Evolutionary conservation across 345 rosid genomes (phyloP).

Genomic region (Bruguiera sexangula): DNA sequence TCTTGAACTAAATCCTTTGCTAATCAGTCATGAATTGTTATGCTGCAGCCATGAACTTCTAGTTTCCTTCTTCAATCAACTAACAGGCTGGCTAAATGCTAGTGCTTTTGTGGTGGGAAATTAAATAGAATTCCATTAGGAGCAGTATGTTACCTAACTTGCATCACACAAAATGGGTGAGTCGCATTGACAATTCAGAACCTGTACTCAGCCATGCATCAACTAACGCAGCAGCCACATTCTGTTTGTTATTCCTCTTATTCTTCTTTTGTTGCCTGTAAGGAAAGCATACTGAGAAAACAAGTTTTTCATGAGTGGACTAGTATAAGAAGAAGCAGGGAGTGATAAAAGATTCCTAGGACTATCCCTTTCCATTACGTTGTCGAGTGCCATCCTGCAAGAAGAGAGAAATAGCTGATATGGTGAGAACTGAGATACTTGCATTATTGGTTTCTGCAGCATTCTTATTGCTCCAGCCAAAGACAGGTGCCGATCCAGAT

Average conservation of each 20-base stretch:
- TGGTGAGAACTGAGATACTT: conserved; percentile 20
- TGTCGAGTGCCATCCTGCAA: not conserved
- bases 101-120: not conserved
- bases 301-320: conserved; percentile 20
- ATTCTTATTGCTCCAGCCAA: conserved; percentile 8
- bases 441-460: conserved; percentile 9
- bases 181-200: conserved; percentile 2
- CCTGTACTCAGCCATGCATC: conserved; percentile 4
- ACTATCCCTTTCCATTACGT: not conserved
- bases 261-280: conserved; percentile 7
- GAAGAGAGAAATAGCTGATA: not conserved
- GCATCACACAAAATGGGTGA: conserved; percentile 15
- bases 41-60: not conserved
- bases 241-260: conserved; percentile 14
- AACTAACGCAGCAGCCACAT: conserved; percentile 12
- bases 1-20: not conserved
- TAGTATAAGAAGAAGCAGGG: conserved; percentile 24
- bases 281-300: conserved; percentile 13
- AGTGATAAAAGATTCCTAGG: not conserved
- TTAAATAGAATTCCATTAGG: not conserved
- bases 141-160: conserved; percentile 9
- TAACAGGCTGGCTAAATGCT: not conserved
- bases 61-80: not conserved
- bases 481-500: not conserved
- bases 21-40: not conserved